Conservation (phyloP, 2,329 filamentous ascomycete species). For the Xylariaceae sp. region DNA sequence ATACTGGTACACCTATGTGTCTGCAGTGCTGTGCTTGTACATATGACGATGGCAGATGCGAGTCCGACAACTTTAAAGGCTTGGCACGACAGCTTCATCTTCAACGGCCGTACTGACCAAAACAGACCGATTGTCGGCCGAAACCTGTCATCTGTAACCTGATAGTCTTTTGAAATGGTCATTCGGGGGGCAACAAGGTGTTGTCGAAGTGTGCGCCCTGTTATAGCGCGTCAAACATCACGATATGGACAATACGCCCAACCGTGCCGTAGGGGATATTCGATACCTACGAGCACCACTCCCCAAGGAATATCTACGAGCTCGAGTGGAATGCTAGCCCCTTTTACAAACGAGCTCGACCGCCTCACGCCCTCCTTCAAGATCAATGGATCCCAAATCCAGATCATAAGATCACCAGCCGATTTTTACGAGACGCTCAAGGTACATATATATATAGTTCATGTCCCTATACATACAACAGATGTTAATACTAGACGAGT, state of each 20-base stretch:
- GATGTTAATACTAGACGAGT: conserved; percentile 1
- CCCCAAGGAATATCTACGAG: conserved; percentile 24
- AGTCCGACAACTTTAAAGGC: background rate
- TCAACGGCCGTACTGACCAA: background rate
- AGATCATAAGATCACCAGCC: conserved; percentile 71
- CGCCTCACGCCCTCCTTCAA: conserved; percentile 87
- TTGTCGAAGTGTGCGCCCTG: conserved; percentile 25
- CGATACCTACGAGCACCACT: conserved; percentile 30
- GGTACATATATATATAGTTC: conserved; percentile 40
- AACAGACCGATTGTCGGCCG: background rate
- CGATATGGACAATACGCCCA: conserved; percentile 23
- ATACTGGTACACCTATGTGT: too few species aligned
- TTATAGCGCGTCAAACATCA: conserved; percentile 15
- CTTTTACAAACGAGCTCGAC: conserved; percentile 69
- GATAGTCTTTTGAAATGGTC: too few species aligned
- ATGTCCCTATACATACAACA: conserved; percentile 9
- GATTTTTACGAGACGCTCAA: conserved; percentile 91
- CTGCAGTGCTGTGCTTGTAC: too few species aligned
- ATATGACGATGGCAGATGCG: too few species aligned
- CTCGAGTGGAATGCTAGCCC: conserved; percentile 41
- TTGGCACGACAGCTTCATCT: conserved; percentile 6
- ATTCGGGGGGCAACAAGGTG: conserved; percentile 24
- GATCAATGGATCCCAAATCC: conserved; percentile 72
- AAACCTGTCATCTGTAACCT: too few species aligned
- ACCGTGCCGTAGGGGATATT: conserved; percentile 37